Base-by-base conservation (phyloP, 1,284 basidiomycete genomes). In the Moesziomyces sp. region DNA sequence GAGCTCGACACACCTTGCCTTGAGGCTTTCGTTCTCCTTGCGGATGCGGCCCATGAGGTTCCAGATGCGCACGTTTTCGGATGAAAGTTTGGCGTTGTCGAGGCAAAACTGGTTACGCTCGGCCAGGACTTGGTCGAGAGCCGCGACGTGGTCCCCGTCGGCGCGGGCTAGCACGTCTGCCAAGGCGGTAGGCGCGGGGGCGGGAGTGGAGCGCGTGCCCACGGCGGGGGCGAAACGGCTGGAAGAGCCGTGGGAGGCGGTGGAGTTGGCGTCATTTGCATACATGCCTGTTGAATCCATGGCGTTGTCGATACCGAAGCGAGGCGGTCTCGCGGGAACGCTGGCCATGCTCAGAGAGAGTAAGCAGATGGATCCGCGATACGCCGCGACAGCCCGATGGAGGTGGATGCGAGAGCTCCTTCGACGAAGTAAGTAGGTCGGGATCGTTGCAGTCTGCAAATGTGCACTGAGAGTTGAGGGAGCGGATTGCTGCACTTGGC, bases 61-160 rank as follows among this genome's bases (percentile, higher is more conserved):
- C 79, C 79, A 81, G 51, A 81, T 77, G n/a, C 78, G 62, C 1
- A 78, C 66, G 26, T 81, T 81, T 35, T 81, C 79, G n/a, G 62
- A 73, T 11, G 61, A 63, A 34, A 81, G 72, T 58, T 80, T 80
- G 52, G 63, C 65, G 18, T 74, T 74, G 49, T 81, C 79, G 26
- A 75, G 45, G 45, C 68, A 74, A 50, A 72, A 66, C 21, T 77
- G 72, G 52, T 81, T 81, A 5, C 79, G 69, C 48, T 80, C 78
- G 24, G 78, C 77, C 42, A 81, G 51, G 18, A 80, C 69, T 19
- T 74, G 68, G 38, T 81, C 79, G 43, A 81, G 74, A 0, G 79
- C 79, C 21, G 53, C 58, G 13, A 69, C 67, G 30, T 65, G 52
- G 23, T 80, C 78, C 23, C 54, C 54, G 35, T 49, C 52, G 51